Percentiles rank a stretch among this genome's conserved stretches.
These are phyloP conservation scores for Apostasia ramifera DNA, from an alignment of 106 monocot genomes.

Conservation along the genomic window DNA sequence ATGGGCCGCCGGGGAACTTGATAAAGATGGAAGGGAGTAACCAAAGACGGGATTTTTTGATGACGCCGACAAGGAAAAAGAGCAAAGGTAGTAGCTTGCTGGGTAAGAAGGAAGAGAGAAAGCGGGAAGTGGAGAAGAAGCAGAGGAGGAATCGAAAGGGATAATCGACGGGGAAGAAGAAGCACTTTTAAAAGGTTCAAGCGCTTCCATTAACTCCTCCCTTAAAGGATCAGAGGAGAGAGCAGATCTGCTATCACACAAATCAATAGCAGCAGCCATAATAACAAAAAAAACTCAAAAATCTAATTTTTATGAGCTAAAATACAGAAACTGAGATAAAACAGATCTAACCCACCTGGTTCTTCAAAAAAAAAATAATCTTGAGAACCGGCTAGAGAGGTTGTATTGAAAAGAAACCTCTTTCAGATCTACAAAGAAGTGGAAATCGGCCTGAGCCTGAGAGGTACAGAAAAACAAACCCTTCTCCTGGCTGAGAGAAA, in stretches of 20 bases:
- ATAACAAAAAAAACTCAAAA: not conserved
- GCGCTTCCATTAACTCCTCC: conserved; percentile 45
- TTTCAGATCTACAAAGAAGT: conserved; percentile 1
- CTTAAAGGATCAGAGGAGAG: conserved; percentile 19
- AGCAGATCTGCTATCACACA: conserved; percentile 18
- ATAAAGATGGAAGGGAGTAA: not conserved
- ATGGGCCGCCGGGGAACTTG: not conserved
- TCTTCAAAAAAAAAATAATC: conserved; percentile 30
- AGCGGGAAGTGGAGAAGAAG: not conserved
- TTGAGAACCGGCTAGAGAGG: conserved; percentile 20
- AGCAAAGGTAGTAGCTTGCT: conserved; percentile 3
- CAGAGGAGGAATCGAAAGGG: not conserved
- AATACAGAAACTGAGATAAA: not conserved
- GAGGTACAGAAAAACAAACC: conserved; percentile 36
- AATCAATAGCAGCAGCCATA: conserved; percentile 34
- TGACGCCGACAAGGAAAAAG: not conserved
- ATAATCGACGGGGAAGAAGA: conserved; percentile 6
- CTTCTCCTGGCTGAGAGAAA: conserved; percentile 3
- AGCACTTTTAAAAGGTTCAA: conserved; percentile 52
- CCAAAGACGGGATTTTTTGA: conserved; percentile 1
- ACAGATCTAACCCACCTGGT: conserved; percentile 3
- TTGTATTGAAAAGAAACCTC: conserved; percentile 11
- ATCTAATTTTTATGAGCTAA: not conserved
- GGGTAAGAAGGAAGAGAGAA: not conserved
- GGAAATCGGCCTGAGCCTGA: not conserved